Base-by-base conservation (phyloP, 495 filamentous ascomycete species). In the Hyaloscypha hepaticicola region DNA sequence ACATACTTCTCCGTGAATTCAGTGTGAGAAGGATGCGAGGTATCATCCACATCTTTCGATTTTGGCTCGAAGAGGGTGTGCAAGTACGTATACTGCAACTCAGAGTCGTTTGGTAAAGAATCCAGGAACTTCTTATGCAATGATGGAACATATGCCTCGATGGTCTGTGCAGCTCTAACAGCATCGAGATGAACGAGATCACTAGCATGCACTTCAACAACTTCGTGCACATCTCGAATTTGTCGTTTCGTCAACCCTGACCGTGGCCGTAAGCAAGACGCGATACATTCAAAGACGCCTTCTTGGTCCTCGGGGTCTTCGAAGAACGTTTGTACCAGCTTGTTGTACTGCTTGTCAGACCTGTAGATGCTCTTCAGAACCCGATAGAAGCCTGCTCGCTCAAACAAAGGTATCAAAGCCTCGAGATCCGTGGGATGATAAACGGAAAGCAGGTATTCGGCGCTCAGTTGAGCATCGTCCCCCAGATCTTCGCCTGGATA, bases 381-480 rank as follows among this genome's bases (percentile, higher is more conserved):
- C n/a, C 94, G 87, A 73, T 90, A 95, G 72, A 97, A 99, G 8
- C 86, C 85, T 5, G 96, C 95, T 66, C 88, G 80, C 60, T 87
- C 84, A 68, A 97, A 90, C 1, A 90, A 75, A 1, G 90, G 87
- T 14, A 98, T 85, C 69, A 97, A 77, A 28, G 78, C 81, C 38
- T 87, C 80, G 22, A 94, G 72, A 68, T 98, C 90, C 14, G 94
- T 87, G 5, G 96, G 95, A 56, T 93, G 91, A 71, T 98, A 98
- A 14, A 94, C 83, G 1, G 96, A 97, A 2, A 99, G 82, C 16
- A 99, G 79, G 76, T 98, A 98, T 74, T 99, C 95, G 2, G 91
- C 88, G 72, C 94, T 97, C 41, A 99, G 81, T 77, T 99, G 93
- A 63, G 94, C 96, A 74, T 98, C 95, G 52, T 97, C 94, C 22